A percentile compares a stretch with the other conserved stretches of the same genome.
Conservation (phyloP, 2,329 filamentous ascomycete species). For the Botryotinia convoluta region DNA sequence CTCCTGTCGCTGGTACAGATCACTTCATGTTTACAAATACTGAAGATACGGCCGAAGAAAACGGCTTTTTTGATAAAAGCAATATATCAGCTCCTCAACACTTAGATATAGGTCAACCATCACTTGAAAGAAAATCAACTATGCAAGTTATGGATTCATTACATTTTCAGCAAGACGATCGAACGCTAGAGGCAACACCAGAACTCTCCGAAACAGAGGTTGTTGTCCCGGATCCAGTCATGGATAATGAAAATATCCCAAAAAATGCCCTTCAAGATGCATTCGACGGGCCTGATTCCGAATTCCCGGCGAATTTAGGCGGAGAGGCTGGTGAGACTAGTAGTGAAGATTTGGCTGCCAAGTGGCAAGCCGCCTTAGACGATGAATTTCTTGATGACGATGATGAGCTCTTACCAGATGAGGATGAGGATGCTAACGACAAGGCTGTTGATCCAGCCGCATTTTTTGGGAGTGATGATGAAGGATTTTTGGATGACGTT, state of each 20-base stretch:
- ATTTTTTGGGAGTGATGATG: slow-evolving; percentile 79
- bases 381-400: slow-evolving; percentile 60
- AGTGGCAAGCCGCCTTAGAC: slow-evolving; percentile 81
- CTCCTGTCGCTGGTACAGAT: slow-evolving; percentile 11
- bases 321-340: slow-evolving; percentile 38
- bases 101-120: slow-evolving; percentile 16
- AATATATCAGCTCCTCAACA: slow-evolving; percentile 34
- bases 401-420: slow-evolving; percentile 60
- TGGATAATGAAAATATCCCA: slow-evolving; percentile 6
- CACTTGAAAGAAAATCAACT: slow-evolving; percentile 67
- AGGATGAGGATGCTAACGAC: slow-evolving; percentile 44
- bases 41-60: slow-evolving; percentile 37
- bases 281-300: slow-evolving; percentile 32
- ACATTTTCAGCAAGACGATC: slow-evolving; percentile 38
- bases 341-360: slow-evolving; percentile 65
- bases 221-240: neutral
- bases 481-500: slow-evolving; percentile 72
- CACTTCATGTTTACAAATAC: slow-evolving; percentile 41
- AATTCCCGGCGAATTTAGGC: slow-evolving; percentile 31
- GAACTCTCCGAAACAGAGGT: slow-evolving; percentile 24
- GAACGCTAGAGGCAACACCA: slow-evolving; percentile 21
- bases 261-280: slow-evolving; percentile 31
- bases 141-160: slow-evolving; percentile 60
- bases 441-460: slow-evolving; percentile 59
- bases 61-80: slow-evolving; percentile 57